Evolutionary conservation across 371 early-diverging fungal genomes (phyloP), one percentile per base, ranked within the genome.

Genomic region (Smittium mucronatum): DNA sequence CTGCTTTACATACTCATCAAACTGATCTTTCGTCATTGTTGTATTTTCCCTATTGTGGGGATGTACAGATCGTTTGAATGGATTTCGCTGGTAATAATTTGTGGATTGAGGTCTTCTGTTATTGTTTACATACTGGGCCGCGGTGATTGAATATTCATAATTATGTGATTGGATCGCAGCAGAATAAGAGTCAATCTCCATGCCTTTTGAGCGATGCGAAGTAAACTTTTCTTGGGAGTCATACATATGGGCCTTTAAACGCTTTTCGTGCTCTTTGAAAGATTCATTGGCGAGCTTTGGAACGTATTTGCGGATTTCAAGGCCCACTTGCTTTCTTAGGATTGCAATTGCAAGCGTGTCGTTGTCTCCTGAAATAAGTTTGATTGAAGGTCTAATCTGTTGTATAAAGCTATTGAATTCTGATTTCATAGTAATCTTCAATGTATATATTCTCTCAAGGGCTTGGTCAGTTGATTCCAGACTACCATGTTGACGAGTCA

Each of bases 111-210:
- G n/a, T n/a, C n/a, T n/a, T n/a, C n/a, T n/a, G n/a, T n/a, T n/a
- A n/a, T n/a, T n/a, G n/a, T n/a, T n/a, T n/a, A n/a, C n/a, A n/a
- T n/a, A n/a, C n/a, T n/a, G n/a, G n/a, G n/a, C n/a, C n/a, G n/a
- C n/a, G n/a, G n/a, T n/a, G n/a, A n/a, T n/a, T n/a, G n/a, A n/a
- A n/a, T n/a, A n/a, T n/a, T n/a, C n/a, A n/a, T n/a, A n/a, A n/a
- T n/a, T n/a, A n/a, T n/a, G n/a, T n/a, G n/a, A n/a, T n/a, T n/a
- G n/a, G n/a, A n/a, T n/a, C n/a, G n/a, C n/a, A n/a, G n/a, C n/a
- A n/a, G n/a, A n/a, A n/a, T n/a, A n/a, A n/a, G n/a, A n/a, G n/a
- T 61, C 63, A 16, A 61, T 30, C 5, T 61, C 63, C 63, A 61
- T 61, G 63, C 16, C n/a, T 5, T 61, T 61, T 5, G 63, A 61